Conservation (phyloP, 345 rosid species). For the Salix arbutifolia region DNA sequence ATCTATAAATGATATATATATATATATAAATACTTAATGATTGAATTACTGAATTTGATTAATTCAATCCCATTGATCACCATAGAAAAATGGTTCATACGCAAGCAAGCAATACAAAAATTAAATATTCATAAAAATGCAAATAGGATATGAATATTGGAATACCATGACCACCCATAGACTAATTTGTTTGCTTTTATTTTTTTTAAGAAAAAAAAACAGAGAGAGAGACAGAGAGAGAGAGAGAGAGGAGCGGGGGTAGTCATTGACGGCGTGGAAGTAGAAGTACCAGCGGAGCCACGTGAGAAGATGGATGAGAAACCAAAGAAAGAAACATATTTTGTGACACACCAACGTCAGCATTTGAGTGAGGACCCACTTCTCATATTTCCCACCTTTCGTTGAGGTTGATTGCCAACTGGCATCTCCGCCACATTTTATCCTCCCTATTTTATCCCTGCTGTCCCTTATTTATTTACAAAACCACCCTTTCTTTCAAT, state of each 20-base stretch:
- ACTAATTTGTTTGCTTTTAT: background rate
- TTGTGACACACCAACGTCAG: constrained; percentile 7
- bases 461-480: background rate
- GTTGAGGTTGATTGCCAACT: constrained; percentile 33
- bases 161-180: background rate
- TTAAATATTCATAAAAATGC: background rate
- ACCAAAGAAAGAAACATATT: constrained; percentile 2
- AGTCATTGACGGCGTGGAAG: constrained; percentile 23
- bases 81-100: background rate
- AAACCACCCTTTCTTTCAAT: background rate
- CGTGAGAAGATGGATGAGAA: constrained; percentile 14
- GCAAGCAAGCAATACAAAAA: background rate
- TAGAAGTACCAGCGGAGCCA: constrained; percentile 38
- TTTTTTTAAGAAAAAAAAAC: too few species aligned
- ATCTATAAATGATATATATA: background rate
- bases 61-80: background rate
- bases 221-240: background rate
- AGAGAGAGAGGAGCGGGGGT: too few species aligned
- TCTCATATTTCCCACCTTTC: constrained; percentile 19
- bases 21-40: background rate
- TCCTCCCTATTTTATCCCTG: constrained; percentile 16
- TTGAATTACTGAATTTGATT: background rate
- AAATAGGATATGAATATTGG: background rate
- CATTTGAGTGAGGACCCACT: background rate
- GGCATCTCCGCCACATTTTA: constrained; percentile 16